Conservation (phyloP, 768 basidiomycete species). For the Suillus plorans region DNA sequence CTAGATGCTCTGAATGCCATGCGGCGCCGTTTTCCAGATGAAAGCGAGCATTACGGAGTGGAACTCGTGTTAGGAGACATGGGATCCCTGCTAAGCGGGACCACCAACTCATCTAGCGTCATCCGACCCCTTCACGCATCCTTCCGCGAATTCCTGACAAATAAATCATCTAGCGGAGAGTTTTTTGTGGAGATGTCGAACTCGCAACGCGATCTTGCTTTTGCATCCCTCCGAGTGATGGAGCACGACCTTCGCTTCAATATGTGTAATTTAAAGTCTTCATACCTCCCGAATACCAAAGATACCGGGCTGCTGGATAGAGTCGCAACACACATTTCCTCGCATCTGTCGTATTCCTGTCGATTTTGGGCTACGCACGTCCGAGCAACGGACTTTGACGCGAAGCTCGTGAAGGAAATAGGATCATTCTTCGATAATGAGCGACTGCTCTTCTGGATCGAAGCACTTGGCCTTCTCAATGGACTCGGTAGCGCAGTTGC, state of each 20-base stretch:
- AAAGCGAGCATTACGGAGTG: background rate
- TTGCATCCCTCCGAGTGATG: slow-evolving; percentile 27
- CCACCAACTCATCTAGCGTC: background rate
- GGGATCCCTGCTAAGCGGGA: slow-evolving; percentile 11
- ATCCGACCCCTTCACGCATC: slow-evolving; percentile 26
- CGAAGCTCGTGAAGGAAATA: background rate
- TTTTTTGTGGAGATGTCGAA: slow-evolving; percentile 14
- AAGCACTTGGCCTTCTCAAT: slow-evolving; percentile 2
- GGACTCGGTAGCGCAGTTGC: background rate
- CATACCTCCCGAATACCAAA: slow-evolving; percentile 28
- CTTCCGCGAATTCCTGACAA: slow-evolving; percentile 27
- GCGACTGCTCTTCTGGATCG: slow-evolving; percentile 11
- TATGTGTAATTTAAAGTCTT: slow-evolving; percentile 33
- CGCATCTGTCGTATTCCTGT: slow-evolving; percentile 12
- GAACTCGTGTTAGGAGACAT: background rate
- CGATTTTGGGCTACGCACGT: slow-evolving; percentile 15
- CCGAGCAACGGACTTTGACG: background rate
- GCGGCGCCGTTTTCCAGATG: background rate
- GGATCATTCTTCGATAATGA: slow-evolving; percentile 4
- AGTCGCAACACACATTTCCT: slow-evolving; percentile 3
- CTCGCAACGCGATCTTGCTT: slow-evolving; percentile 1
- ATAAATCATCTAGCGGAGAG: slow-evolving; percentile 11
- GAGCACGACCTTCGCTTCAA: slow-evolving; percentile 33
- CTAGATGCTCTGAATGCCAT: background rate
- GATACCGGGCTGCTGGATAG: slow-evolving; percentile 6